These are phyloP conservation scores for Colletotrichum eremochloae DNA, from an alignment of 2,329 filamentous ascomycete species.

Conservation along the genomic window DNA sequence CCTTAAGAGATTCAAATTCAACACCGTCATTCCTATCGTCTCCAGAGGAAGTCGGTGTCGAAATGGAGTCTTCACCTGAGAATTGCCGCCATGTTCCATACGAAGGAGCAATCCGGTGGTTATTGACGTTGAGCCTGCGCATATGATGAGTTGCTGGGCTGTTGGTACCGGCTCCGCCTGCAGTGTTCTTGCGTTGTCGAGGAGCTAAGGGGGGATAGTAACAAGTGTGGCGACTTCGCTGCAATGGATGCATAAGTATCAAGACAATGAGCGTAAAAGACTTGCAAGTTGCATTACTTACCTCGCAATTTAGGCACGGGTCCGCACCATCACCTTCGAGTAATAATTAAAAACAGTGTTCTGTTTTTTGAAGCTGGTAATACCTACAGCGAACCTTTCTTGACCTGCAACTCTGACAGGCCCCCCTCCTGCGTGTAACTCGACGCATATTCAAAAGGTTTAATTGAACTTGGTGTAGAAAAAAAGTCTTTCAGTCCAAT, in stretches of 20 bases:
- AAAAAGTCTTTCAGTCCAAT: background rate
- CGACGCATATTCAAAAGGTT: conserved; percentile 22
- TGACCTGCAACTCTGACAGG: conserved; percentile 33
- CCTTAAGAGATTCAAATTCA: background rate
- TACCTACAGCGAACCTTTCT: conserved; percentile 39
- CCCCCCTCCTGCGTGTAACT: conserved; percentile 36
- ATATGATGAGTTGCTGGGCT: background rate
- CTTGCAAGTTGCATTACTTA: background rate
- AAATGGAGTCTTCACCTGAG: conserved; percentile 1
- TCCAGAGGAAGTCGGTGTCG: conserved; percentile 23
- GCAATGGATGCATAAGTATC: background rate
- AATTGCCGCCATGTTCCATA: conserved; percentile 27
- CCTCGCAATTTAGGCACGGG: conserved; percentile 36
- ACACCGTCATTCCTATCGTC: background rate
- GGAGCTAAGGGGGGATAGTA: conserved; percentile 32
- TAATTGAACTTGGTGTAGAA: background rate
- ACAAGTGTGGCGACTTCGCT: conserved; percentile 35
- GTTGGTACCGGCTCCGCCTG: conserved; percentile 9
- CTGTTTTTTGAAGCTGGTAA: background rate
- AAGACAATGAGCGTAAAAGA: background rate
- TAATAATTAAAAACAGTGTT: background rate
- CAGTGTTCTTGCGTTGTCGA: conserved; percentile 15
- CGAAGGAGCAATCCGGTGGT: background rate
- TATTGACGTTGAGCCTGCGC: conserved; percentile 10
- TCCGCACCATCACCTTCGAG: conserved; percentile 32